Base-by-base conservation (phyloP, 2,329 filamentous ascomycete species). In the Arthroderma uncinatum region DNA sequence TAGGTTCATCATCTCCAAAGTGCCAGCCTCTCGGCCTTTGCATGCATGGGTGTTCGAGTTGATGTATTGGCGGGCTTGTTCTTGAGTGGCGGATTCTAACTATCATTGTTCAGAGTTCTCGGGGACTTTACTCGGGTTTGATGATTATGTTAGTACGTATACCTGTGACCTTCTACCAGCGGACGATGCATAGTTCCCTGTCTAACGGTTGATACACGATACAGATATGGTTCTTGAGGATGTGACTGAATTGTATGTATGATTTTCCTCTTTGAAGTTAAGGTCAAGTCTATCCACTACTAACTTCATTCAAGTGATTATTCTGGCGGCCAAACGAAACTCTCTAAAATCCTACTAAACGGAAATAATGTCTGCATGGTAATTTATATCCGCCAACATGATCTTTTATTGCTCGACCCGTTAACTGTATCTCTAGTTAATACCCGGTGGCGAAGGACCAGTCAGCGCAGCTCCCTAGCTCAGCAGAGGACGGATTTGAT, bases 361-460 rank as follows among this genome's bases (percentile, higher is more conserved):
- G 93, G 93, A 58, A 98, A 98, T 76, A 97, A 97, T 68, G 89
- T 98, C 62, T 97, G 92, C 87, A 98, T 98, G 93, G 93, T 95
- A 80, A 57, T 55, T 4, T n/a, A 36, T 36, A n/a, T 23, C 36
- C 10, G 34, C 4, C 14, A n/a, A n/a, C 44, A 16, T 39, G 6
- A 2, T 19, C 6, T 19, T 19, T 16, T 42, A 19, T 30, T 30
- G 6, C 39, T 9, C 19, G 4, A 21, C 16, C n/a, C 60, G 14
- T 47, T 34, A 53, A 57, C 53, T 47, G n/a, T 59, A 16, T 61
- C 5, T 47, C 23, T 62, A 90, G 86, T 78, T 90, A 71, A 89
- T 89, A 67, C 86, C 86, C 2, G 86, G 86, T 64, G 86, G 86
- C 53, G 86, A 89, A 70, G 86, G 86, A 2, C 86, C 86, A 10